Base-by-base conservation (phyloP, 169 alveolate species). In the Prorocentrum cordatum region DNA sequence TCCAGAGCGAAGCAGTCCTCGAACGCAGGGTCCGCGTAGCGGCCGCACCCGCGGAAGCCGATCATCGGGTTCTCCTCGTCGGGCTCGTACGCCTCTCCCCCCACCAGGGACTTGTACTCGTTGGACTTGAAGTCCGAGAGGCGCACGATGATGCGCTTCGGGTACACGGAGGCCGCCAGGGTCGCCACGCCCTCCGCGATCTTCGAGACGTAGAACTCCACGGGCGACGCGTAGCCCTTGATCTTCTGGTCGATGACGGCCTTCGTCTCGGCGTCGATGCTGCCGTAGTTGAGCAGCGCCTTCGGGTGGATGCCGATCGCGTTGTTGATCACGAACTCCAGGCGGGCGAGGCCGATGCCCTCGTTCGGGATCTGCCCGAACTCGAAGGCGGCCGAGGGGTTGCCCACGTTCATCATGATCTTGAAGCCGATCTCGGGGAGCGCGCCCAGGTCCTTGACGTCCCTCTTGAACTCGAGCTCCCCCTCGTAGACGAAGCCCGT, bases 1-100 rank as follows among this genome's bases (percentile, higher is more conserved):
- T 79, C 88, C 88, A 79, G 58, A 42, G 88, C 88, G 33, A 79
- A 79, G 88, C 88, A 79, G 47, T 79, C 88, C 88, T 79, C 88
- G 45, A 79, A 79, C 75, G 59, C 58, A 32, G 88, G 88, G 54
- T 79, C 88, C 18, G 88, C 59, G 67, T 58, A 58, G 67, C 67
- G 67, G 67, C 67, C 67, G 67, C 18, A 58, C 10, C 67, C 67
- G 6, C 67, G 67, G 67, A 58, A 58, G 67, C 67, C 67, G 18
- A 58, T 16, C 67, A 58, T 58, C 18, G 67, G 27, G 67, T 58
- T 58, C 67, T 58, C 67, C 67, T 12, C 67, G 27, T 58, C 67
- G 16, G 54, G 54, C 54, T 42, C 54, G 54, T 42, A n/a, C 67
- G 10, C 12, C 32, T 58, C 31, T 12, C 67, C 67, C 10, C 18